Base-by-base conservation (phyloP, 139 green algal species). In the Pleodorina starrii region DNA sequence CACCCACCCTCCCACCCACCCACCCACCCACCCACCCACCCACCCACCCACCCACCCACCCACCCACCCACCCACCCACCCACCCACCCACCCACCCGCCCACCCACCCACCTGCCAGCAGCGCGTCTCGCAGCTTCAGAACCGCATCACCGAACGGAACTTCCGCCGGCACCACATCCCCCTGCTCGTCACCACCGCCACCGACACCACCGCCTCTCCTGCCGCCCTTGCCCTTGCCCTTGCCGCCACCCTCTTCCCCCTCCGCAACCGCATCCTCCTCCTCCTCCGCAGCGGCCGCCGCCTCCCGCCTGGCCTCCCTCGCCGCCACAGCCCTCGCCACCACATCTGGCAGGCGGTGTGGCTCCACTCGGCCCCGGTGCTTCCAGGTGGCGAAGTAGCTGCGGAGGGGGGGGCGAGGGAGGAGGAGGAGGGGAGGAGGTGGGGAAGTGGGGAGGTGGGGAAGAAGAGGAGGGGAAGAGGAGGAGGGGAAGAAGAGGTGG, bases 321-420 rank as follows among this genome's bases (percentile, higher is more conserved):
- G 12, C 43, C n/a, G 38, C 85, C 42, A 72, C 23, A 12, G 85
- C 85, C 44, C 75, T 63, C 0, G 38, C n/a, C 35, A 99, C 77
- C 29, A 80, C 71, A 0, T 35, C 66, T 0, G 97, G 97, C 84
- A 99, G 93, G 27, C 71, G 72, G 89, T 96, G 93, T 21, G 95
- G 43, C 91, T 99, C 96, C 43, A 97, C 51, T 25, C 87, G 16
- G 23, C 95, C 87, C 42, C 51, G 83, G n/a, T 93, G 92, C 92
- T 98, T 97, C 97, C 97, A 99, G 2, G 93, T 92, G 10, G 93
- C 92, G 91, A 99, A 99, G 90, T 98, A 99, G 25, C 96, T 93
- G 89, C 57, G 4, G 4, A 60, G 29, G 25, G 17, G 77, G 54
- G 17, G 51, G 51, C 51, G 51, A 60, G 51, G 17, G 17, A 17